Base-by-base conservation (phyloP, 2,329 filamentous ascomycete genomes). In the Apiospora kogelbergensis region DNA sequence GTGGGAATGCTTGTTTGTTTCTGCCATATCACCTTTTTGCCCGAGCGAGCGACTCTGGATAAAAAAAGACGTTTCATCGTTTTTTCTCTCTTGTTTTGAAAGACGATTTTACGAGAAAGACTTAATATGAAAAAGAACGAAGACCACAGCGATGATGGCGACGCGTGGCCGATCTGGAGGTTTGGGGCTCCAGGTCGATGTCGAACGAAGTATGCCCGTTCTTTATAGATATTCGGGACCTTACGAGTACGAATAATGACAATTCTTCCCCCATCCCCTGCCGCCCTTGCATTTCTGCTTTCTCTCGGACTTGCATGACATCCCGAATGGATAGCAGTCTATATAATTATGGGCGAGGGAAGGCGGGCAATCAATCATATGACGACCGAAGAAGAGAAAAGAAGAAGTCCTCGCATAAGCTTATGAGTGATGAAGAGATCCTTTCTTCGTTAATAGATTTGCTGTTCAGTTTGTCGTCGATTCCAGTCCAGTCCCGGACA, bases 171-270 rank as follows among this genome's bases (percentile, higher is more conserved):
- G 63, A 65, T 42, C 41, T 42, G 37, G 63, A 65, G 17, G 15
- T 13, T 20, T 7, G 37, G 60, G 4, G 33, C 24, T 30, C 13
- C 63, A 44, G 63, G 41, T 44, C 63, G 37, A 37, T 60, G 53
- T 60, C 53, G 40, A 64, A 64, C 60, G 33, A 41, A 65, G 41
- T 42, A 65, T 24, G 22, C 41, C 41, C 63, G 24, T 30, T 42
- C 63, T 65, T 44, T 65, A 65, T 65, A 65, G 63, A 65, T 17
- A 60, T 37, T 44, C 41, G 41, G 63, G 30, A 22, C 37, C 41
- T 65, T 65, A 44, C 37, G 63, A 65, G 41, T 65, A 65, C 63
- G 63, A 65, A 24, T 65, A 44, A 65, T 65, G 63, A 65, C 53
- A 60, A 60, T 60, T n/a, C 53, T 60, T 37, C 13, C 26, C 30